A percentile compares a stretch with the other conserved stretches of the same genome.
phyloP scores from a whole-genome alignment of 148 eudicot genomes.

The Silene latifolia region DNA sequence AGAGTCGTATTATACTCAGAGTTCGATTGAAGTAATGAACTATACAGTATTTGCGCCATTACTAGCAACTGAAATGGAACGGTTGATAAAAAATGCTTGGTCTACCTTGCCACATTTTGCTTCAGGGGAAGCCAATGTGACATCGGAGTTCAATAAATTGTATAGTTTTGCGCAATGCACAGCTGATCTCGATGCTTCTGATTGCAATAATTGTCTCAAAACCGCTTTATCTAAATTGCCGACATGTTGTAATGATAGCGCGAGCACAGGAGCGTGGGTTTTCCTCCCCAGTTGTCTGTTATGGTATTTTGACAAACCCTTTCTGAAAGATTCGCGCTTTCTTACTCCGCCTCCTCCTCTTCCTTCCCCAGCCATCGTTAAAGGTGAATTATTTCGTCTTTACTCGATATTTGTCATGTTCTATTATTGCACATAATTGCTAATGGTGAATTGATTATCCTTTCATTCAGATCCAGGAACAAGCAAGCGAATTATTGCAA shows the following conservation, averaged over 20 bases:
- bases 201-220: neutral
- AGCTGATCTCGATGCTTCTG: neutral
- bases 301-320: neutral
- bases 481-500: too few species aligned
- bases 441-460: too few species aligned
- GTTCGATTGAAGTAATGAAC: neutral
- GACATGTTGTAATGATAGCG: neutral
- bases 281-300: conserved; percentile 8
- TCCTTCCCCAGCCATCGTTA: too few species aligned
- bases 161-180: conserved; percentile 25
- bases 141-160: neutral
- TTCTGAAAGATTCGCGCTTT: neutral
- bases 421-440: too few species aligned
- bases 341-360: neutral
- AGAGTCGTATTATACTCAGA: neutral
- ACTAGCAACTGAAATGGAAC: too few species aligned
- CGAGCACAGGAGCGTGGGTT: neutral
- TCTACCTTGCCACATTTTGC: neutral
- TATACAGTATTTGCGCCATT: neutral
- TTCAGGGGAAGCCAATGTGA: neutral
- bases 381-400: too few species aligned
- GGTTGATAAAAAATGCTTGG: neutral
- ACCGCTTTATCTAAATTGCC: neutral
- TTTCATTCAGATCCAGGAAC: too few species aligned
- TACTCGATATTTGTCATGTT: too few species aligned